Conservation (phyloP, 768 basidiomycete species). For the Mycena vulgaris region DNA sequence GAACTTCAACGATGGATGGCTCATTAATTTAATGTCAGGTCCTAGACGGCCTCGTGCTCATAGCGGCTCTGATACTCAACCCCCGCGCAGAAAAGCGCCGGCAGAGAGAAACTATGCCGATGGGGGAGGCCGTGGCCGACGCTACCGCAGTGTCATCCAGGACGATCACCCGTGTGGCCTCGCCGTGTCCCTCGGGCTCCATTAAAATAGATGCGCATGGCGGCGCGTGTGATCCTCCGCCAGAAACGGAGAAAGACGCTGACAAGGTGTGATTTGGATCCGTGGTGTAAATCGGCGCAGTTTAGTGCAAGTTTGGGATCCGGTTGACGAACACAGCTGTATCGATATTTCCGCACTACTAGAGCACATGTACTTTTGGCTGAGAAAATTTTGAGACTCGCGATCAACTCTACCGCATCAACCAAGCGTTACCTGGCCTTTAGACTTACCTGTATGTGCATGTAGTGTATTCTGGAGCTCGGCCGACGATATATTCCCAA, state of each 20-base stretch:
- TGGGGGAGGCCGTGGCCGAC: conserved; percentile 46
- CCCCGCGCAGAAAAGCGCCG: conserved; percentile 64
- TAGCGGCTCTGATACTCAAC: conserved; percentile 77
- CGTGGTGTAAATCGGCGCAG: too few species aligned
- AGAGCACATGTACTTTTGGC: too few species aligned
- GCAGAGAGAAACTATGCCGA: conserved; percentile 44
- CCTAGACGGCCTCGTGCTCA: conserved; percentile 72
- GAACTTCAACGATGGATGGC: too few species aligned
- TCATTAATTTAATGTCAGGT: conserved; percentile 54
- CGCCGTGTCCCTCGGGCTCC: background rate
- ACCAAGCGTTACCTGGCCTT: too few species aligned
- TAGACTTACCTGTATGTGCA: too few species aligned
- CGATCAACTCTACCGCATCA: too few species aligned
- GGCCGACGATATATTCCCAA: too few species aligned
- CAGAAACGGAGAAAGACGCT: too few species aligned
- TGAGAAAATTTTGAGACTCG: too few species aligned
- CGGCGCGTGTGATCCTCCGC: background rate
- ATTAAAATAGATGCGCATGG: background rate
- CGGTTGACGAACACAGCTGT: background rate
- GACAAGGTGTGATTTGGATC: too few species aligned
- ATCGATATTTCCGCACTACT: background rate
- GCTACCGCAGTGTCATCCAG: conserved; percentile 78
- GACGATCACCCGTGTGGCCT: background rate
- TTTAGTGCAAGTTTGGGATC: too few species aligned
- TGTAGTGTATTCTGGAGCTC: too few species aligned